Evolutionary conservation across 495 filamentous ascomycete species (phyloP), one percentile per base, ranked within the genome.

Genomic region (Penicillium paxilli): DNA sequence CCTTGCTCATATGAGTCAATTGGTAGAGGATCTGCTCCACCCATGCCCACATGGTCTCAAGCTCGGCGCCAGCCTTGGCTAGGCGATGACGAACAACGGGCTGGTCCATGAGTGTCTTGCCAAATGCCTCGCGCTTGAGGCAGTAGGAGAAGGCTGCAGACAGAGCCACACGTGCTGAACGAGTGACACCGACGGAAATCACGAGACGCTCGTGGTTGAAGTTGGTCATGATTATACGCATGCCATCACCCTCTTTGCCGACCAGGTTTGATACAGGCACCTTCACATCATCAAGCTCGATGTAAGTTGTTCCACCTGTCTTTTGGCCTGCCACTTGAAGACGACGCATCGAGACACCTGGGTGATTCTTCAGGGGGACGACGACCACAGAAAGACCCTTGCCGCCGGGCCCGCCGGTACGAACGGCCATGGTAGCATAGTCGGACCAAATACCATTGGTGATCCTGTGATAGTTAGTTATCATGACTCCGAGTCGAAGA

Each of bases 191-290:
- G 22, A 90, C 80, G 6, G 83, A 72, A 47, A 91, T 87, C 21
- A 77, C 74, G 1, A 92, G 70, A 0, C 88, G 81, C 71, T 92
- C 88, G 59, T 92, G 87, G 73, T 91, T 91, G 82, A 92, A 91
- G 70, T 92, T 91, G 37, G 83, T 87, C 87, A 92, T 91, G 56
- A 91, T 82, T 59, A 88, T 85, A 32, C 72, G 77, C 85, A 92
- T 89, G 12, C 88, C 88, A 51, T 76, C 72, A 40, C 86, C 86
- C 60, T 92, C 88, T 24, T 70, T 52, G n/a, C 87, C 87, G 49
- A 92, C 79, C 4, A 92, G 68, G 64, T 92, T 90, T 32, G 73
- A 72, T 1, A 83, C 78, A 4, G 87, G 87, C 4, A 92, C 87
- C 50, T 78, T 74, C 32, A 88, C 86, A 52, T 91, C 86, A 53